These are phyloP conservation scores for Tephrocybe rancida DNA, from an alignment of 768 basidiomycete species.

Conservation along the genomic window DNA sequence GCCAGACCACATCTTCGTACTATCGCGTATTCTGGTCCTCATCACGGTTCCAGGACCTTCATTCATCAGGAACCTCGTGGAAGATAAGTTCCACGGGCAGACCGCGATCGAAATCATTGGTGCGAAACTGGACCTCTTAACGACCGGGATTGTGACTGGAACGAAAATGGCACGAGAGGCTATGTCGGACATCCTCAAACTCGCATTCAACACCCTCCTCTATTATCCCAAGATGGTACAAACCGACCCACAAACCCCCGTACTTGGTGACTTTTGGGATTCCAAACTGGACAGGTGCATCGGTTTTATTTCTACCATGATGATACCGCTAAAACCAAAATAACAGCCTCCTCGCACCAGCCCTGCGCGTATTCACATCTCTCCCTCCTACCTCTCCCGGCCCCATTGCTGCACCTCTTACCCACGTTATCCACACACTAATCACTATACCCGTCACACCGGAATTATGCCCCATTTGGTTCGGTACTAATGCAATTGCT, in stretches of 20 bases:
- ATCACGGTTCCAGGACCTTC: conserved; percentile 55
- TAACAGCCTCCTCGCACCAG: conserved; percentile 66
- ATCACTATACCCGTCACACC: conserved; percentile 75
- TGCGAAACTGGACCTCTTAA: conserved; percentile 61
- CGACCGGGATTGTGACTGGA: conserved; percentile 48
- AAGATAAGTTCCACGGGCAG: conserved; percentile 57
- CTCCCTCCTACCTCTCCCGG: conserved; percentile 61
- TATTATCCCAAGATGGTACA: conserved; percentile 75
- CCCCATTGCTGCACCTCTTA: conserved; percentile 74
- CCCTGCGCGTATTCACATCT: conserved; percentile 70
- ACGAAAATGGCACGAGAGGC: conserved; percentile 68
- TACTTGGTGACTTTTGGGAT: conserved; percentile 79
- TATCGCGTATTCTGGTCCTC: conserved; percentile 78
- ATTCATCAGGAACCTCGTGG: conserved; percentile 63
- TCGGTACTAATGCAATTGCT: conserved; percentile 40
- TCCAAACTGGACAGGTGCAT: conserved; percentile 69
- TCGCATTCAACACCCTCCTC: conserved; percentile 77
- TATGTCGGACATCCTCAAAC: conserved; percentile 81
- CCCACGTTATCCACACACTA: conserved; percentile 81
- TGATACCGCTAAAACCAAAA: not conserved
- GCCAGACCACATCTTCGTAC: conserved; percentile 71
- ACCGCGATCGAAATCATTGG: conserved; percentile 66
- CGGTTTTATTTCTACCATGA: not conserved
- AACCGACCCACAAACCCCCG: conserved; percentile 48
- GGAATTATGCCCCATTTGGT: conserved; percentile 62